These are phyloP conservation scores for Tulasnella sp. DNA, from an alignment of 768 basidiomycete species.

Conservation along the genomic window DNA sequence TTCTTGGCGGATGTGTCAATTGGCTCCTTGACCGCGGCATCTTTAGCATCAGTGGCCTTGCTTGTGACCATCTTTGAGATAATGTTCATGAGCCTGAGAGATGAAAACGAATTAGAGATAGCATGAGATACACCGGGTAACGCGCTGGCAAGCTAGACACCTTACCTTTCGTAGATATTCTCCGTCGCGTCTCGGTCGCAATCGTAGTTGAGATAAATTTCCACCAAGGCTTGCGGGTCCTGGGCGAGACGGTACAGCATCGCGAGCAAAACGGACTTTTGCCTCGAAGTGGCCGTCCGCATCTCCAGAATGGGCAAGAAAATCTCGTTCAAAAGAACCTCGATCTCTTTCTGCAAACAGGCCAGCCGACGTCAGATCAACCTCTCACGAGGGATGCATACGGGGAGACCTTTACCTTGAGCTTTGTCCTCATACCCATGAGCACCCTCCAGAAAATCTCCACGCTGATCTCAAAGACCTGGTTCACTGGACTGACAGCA, in stretches of 20 bases:
- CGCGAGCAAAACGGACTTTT: constrained; percentile 88
- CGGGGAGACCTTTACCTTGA: constrained; percentile 66
- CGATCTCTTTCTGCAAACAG: constrained; percentile 87
- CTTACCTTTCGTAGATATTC: constrained; percentile 96
- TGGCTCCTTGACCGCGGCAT: constrained; percentile 62
- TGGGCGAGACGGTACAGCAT: constrained; percentile 89
- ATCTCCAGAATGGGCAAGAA: constrained; percentile 98
- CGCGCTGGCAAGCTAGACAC: constrained; percentile 27
- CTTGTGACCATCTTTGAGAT: constrained; percentile 86
- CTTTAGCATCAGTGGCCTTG: constrained; percentile 55
- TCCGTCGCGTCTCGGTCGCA: constrained; percentile 93
- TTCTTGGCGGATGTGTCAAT: constrained; percentile 44
- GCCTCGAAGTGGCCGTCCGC: constrained; percentile 92
- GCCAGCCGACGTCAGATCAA: background rate
- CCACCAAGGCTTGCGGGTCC: constrained; percentile 96
- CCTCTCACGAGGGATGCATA: background rate
- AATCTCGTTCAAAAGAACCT: constrained; percentile 97
- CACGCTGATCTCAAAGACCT: constrained; percentile 96
- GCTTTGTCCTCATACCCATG: constrained; percentile 90
- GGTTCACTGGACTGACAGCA: constrained; percentile 91
- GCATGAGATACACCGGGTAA: background rate
- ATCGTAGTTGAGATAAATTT: constrained; percentile 98
- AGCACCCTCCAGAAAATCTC: constrained; percentile 98
- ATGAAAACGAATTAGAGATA: constrained; percentile 4
- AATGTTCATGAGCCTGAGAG: constrained; percentile 87